Percentiles rank a stretch among this genome's conserved stretches.
These are phyloP conservation scores for Claviceps sp. DNA, from an alignment of 2,329 filamentous ascomycete species.

Conservation along the genomic window DNA sequence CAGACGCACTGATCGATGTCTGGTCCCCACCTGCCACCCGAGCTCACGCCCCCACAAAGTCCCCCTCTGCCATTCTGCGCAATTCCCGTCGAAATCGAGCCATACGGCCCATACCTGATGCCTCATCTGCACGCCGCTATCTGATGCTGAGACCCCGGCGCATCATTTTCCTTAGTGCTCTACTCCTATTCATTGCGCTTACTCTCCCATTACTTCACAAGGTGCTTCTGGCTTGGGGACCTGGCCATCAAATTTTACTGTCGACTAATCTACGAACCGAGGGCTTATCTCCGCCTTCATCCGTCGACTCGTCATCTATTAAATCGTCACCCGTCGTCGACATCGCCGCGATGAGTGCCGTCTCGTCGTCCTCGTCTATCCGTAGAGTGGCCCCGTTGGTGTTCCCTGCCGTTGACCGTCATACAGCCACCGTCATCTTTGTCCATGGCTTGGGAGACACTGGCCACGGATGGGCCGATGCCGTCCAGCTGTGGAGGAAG, in stretches of 20 bases:
- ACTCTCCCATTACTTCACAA: neutral
- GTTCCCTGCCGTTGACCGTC: constrained; percentile 65
- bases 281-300: neutral
- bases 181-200: neutral
- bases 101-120: neutral
- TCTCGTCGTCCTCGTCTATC: constrained; percentile 14
- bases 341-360: constrained; percentile 3
- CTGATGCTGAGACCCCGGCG: constrained; percentile 1
- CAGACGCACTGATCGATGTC: neutral
- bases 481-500: constrained; percentile 78
- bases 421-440: constrained; percentile 92
- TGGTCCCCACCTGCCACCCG: too few relatives aligned
- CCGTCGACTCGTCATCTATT: neutral
- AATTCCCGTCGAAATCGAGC: neutral
- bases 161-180: neutral
- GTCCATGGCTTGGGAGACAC: constrained; percentile 83
- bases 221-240: neutral
- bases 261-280: neutral
- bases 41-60: neutral
- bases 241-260: neutral
- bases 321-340: neutral
- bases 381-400: constrained; percentile 42
- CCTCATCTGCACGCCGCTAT: neutral
- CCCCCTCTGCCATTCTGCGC: neutral
- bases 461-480: constrained; percentile 63